Conservation (phyloP, 768 basidiomycete species). For the Hysterangium stoloniferum region DNA sequence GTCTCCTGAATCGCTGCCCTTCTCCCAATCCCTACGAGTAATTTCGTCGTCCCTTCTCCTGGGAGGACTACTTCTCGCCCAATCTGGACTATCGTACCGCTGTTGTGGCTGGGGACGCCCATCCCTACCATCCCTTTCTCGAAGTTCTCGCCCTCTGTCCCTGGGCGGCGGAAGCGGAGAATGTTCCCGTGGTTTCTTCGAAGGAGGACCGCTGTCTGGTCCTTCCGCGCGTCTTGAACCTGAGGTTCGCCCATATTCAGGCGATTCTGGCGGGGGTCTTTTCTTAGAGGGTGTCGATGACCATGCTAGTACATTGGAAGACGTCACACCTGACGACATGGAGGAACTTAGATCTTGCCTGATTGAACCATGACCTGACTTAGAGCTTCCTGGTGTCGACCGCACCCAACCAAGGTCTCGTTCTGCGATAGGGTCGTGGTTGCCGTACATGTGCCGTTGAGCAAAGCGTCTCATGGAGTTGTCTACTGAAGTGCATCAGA, state of each 20-base stretch:
- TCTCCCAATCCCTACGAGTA: constrained; percentile 35
- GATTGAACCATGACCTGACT: constrained; percentile 21
- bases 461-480: constrained; percentile 23
- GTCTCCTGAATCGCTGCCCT: constrained; percentile 30
- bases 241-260: constrained; percentile 13
- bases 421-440: constrained; percentile 81
- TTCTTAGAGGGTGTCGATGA: too few relatives aligned
- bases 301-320: constrained; percentile 17
- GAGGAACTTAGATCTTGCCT: constrained; percentile 2
- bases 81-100: constrained; percentile 32
- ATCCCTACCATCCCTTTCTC: constrained; percentile 24
- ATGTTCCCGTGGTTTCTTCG: constrained; percentile 12
- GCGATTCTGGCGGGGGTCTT: constrained; percentile 10
- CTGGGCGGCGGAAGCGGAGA: constrained; percentile 17
- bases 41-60: neutral
- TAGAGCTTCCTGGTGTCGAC: constrained; percentile 14
- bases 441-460: constrained; percentile 52
- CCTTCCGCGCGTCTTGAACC: neutral
- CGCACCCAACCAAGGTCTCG: constrained; percentile 75
- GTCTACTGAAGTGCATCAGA: neutral
- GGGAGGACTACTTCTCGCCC: constrained; percentile 9
- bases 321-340: constrained; percentile 7
- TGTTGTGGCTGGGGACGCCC: constrained; percentile 28
- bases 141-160: constrained; percentile 13
- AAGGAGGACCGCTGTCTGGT: constrained; percentile 8